These are phyloP conservation scores for Amphicarpaea edgeworthii DNA, from an alignment of 306 rosid species.

Conservation along the genomic window DNA sequence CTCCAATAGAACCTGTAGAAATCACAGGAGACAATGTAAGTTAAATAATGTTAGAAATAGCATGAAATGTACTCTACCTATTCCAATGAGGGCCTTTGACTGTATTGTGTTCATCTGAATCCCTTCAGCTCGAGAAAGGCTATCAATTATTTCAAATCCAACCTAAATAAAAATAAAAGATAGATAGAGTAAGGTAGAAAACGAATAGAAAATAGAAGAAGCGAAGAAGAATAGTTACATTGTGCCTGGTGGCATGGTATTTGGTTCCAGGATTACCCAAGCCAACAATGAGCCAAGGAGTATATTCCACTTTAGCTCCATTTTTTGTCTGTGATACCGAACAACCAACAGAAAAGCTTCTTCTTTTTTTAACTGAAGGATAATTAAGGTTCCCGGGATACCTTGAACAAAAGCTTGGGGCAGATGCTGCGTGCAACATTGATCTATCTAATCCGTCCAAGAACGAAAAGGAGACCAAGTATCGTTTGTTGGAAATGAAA, in stretches of 20 bases:
- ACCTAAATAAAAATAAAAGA: conserved; percentile 59
- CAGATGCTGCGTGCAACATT: conserved; percentile 70
- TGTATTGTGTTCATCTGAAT: conserved; percentile 87
- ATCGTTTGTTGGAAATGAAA: too few species aligned
- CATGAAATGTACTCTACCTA: conserved; percentile 65
- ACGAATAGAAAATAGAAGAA: conserved; percentile 12
- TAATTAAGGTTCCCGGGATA: conserved; percentile 48
- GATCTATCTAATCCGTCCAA: too few species aligned
- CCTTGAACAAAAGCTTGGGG: conserved; percentile 54
- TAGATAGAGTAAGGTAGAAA: conserved; percentile 4
- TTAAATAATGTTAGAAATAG: conserved; percentile 20
- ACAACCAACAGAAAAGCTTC: conserved; percentile 60
- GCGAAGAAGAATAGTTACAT: conserved; percentile 52
- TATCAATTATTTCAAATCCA: conserved; percentile 92
- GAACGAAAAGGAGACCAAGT: too few species aligned
- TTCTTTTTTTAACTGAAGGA: conserved; percentile 34
- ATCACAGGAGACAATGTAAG: conserved; percentile 46
- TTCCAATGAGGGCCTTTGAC: conserved; percentile 90
- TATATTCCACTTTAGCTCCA: conserved; percentile 77
- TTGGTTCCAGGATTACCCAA: conserved; percentile 95
- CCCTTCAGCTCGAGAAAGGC: conserved; percentile 68
- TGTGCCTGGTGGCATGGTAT: conserved; percentile 94
- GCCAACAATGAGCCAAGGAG: conserved; percentile 97
- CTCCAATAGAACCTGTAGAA: conserved; percentile 88
- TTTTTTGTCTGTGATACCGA: conserved; percentile 54